phyloP scores from a whole-genome alignment of 176 grass and related monocot genomes.

The Lolium perenne region DNA sequence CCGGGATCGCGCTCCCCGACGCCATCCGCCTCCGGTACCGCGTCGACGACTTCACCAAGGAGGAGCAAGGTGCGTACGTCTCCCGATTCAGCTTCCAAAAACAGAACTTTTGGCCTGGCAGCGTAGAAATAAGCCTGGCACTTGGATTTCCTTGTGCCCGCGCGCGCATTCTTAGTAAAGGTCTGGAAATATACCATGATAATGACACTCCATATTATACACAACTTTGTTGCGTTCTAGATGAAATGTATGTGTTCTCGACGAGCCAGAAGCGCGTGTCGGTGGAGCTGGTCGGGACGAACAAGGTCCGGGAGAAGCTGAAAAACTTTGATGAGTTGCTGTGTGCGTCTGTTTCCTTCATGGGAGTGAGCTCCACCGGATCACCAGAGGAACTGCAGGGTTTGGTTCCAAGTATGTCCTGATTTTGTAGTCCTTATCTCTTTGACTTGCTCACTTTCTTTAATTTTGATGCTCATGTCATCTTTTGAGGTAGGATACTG shows the following conservation, averaged over 20 bases:
- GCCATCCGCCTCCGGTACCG: constrained; percentile 68
- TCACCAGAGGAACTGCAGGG: constrained; percentile 55
- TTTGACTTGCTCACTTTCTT: neutral
- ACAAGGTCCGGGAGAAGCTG: constrained; percentile 92
- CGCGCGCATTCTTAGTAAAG: too few species aligned
- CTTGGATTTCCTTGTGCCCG: neutral
- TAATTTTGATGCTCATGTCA: neutral
- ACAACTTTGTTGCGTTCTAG: constrained; percentile 41
- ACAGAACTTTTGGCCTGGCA: neutral
- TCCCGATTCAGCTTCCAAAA: neutral
- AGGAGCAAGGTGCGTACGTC: constrained; percentile 63
- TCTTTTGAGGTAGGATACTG: neutral
- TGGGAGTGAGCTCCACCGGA: constrained; percentile 80
- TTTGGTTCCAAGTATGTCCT: constrained; percentile 68
- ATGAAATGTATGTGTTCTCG: constrained; percentile 96
- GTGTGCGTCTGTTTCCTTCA: constrained; percentile 71
- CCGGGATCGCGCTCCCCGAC: constrained; percentile 78
- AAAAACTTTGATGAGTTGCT: constrained; percentile 66
- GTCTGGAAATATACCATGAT: too few species aligned
- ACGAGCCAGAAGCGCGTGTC: constrained; percentile 81
- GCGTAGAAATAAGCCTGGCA: neutral
- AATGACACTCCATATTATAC: neutral
- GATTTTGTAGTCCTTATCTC: neutral
- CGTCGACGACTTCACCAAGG: constrained; percentile 77
- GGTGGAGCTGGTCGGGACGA: constrained; percentile 78